Conservation (phyloP, 495 filamentous ascomycete species). For the Lasiosphaeris hirsuta region DNA sequence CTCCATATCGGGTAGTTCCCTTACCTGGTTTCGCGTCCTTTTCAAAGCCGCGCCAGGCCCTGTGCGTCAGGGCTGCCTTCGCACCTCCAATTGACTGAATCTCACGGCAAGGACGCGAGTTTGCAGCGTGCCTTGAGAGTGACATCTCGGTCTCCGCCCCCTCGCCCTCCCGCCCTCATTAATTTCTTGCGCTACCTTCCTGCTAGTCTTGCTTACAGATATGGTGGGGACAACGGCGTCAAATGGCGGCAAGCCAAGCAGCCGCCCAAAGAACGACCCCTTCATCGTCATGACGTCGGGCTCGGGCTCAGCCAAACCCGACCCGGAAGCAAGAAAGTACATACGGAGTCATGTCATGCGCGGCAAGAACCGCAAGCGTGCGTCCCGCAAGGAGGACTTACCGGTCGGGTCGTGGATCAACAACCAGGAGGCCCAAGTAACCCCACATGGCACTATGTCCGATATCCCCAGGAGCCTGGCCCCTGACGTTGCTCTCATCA, state of each 20-base stretch:
- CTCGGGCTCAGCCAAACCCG: constrained; percentile 8
- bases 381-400: neutral
- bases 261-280: neutral
- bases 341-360: constrained; percentile 28
- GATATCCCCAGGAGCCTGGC: constrained; percentile 6
- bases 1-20: too few relatives aligned
- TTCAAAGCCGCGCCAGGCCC: too few relatives aligned
- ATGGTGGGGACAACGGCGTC: neutral
- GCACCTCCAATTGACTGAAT: too few relatives aligned
- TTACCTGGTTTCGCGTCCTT: too few relatives aligned
- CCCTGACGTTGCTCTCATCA: neutral
- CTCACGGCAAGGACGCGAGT: too few relatives aligned
- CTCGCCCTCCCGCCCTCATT: too few relatives aligned
- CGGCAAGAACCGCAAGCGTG: constrained; percentile 22
- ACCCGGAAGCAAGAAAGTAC: constrained; percentile 9
- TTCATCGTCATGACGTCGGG: constrained; percentile 19
- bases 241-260: neutral
- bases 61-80: too few relatives aligned
- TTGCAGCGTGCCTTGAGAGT: too few relatives aligned
- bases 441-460: neutral
- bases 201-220: neutral
- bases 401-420: constrained; percentile 15
- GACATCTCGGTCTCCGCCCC: too few relatives aligned
- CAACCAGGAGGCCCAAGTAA: neutral
- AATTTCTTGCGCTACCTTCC: neutral